Evolutionary conservation across 257 asterid species (phyloP), one percentile per base, ranked within the genome.

Genomic region (Perilla frutescens): DNA sequence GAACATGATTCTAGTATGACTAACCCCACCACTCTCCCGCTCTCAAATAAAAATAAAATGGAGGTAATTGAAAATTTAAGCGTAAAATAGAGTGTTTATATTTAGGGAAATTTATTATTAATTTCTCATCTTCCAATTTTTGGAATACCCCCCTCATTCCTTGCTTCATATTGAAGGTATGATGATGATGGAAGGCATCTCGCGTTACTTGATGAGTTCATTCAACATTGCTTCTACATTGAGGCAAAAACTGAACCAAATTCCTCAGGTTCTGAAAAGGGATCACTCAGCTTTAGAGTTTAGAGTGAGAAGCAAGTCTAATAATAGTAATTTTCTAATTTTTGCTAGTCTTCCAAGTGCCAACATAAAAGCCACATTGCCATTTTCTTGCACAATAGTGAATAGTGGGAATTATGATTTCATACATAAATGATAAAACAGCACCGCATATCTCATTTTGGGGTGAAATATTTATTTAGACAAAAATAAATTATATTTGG

Each of bases 111-210:
- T 20, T 20, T 20, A 20, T 20, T 20, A 20, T 20, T 20, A 20
- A 20, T 20, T 20, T 20, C 26, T 20, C 2, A 13, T 12, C 32
- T 9, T 34, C 3, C 3, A 6, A 34, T 39, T 2, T 37, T n/a
- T 37, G n/a, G n/a, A n/a, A n/a, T n/a, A n/a, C n/a, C 6, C 47
- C 7, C 14, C 2, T 12, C 7, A 31, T 75, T 64, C 72, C 66
- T 74, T 74, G 78, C 72, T 74, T 64, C 53, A 7, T 43, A 1
- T n/a, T 54, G 49, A 74, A 74, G 78, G 45, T n/a, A 44, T n/a
- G 37, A 37, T 53, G 58, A 53, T 53, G 69, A 3, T 5, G 10
- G 10, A 8, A 3, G 64, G 65, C 41, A 39, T 54, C 8, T 32
- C 3, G 10, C 8, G 50, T 70, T 43, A 58, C 69, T 55, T 56